Conservation (phyloP, 352 stramenopile genomes). For the Phytophthora rubi region DNA sequence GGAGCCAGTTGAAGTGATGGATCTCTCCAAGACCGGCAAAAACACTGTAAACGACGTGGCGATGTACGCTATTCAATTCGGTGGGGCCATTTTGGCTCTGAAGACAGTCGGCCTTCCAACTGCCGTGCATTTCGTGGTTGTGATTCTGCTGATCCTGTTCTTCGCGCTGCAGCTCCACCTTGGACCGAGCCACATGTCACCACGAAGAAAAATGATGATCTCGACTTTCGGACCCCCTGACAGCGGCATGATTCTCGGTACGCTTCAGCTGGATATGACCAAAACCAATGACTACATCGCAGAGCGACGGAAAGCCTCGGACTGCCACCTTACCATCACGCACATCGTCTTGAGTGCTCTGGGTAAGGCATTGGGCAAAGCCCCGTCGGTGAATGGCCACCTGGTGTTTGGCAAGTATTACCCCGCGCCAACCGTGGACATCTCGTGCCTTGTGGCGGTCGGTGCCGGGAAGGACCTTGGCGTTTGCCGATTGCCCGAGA, state of each 20-base stretch:
- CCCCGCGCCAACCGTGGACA: slow-evolving; percentile 60
- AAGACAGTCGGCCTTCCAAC: slow-evolving; percentile 53
- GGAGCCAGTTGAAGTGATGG: slow-evolving; percentile 22
- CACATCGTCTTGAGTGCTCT: slow-evolving; percentile 71
- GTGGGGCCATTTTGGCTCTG: slow-evolving; percentile 53
- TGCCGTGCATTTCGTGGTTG: slow-evolving; percentile 48
- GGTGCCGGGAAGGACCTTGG: slow-evolving; percentile 67
- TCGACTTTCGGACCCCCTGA: slow-evolving; percentile 62
- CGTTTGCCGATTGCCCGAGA: slow-evolving; percentile 51
- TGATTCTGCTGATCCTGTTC: slow-evolving; percentile 58
- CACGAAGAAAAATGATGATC: slow-evolving; percentile 76
- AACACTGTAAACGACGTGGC: slow-evolving; percentile 50
- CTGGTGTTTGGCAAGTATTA: slow-evolving; percentile 79
- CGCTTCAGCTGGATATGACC: slow-evolving; percentile 71
- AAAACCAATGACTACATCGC: slow-evolving; percentile 68
- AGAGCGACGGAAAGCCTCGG: slow-evolving; percentile 50
- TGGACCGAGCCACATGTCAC: slow-evolving; percentile 61
- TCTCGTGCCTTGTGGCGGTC: slow-evolving; percentile 71
- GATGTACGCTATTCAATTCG: slow-evolving; percentile 60
- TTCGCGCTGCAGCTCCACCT: slow-evolving; percentile 63
- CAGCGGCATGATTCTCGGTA: slow-evolving; percentile 74
- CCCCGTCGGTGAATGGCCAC: slow-evolving; percentile 75
- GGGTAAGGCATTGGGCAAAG: slow-evolving; percentile 52
- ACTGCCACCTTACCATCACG: slow-evolving; percentile 70
- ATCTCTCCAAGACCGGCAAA: slow-evolving; percentile 32